Evolutionary conservation across 2,329 filamentous ascomycete species (phyloP).

Genomic region (Penicillium sp.): DNA sequence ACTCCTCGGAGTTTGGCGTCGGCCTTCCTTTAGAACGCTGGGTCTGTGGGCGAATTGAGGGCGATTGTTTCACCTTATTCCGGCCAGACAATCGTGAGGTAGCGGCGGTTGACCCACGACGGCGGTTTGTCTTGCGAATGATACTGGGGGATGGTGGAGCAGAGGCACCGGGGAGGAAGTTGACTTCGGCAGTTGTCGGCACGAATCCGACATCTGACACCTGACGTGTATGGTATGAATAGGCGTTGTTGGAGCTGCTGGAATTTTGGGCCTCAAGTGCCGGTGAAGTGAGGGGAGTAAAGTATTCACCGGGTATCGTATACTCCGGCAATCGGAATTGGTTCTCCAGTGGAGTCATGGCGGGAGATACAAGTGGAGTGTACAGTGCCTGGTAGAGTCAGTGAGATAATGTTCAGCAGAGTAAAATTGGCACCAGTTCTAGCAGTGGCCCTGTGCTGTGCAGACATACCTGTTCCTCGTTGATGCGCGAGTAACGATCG

Average conservation of each 20-base stretch:
- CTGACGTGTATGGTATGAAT: slow-evolving; percentile 39
- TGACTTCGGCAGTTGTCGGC: slow-evolving; percentile 46
- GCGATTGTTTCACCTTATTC: slow-evolving; percentile 48
- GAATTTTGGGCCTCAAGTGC: slow-evolving; percentile 53
- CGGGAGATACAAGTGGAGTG: slow-evolving; percentile 55
- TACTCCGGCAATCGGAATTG: slow-evolving; percentile 54
- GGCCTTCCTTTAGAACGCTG: slow-evolving; percentile 38
- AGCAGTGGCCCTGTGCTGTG: too few species aligned
- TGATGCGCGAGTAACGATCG: slow-evolving; percentile 48
- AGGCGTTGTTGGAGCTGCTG: slow-evolving; percentile 34
- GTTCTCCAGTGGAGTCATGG: slow-evolving; percentile 54
- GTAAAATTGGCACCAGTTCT: too few species aligned
- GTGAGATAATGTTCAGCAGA: too few species aligned
- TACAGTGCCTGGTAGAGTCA: slow-evolving; percentile 46
- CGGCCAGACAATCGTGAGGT: slow-evolving; percentile 36
- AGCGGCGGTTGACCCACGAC: slow-evolving; percentile 36
- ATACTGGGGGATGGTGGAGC: slow-evolving; percentile 31
- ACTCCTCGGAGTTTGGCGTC: slow-evolving; percentile 38
- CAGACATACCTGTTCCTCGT: slow-evolving; percentile 51
- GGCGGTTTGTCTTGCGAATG: slow-evolving; percentile 45
- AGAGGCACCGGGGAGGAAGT: slow-evolving; percentile 34
- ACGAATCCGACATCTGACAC: slow-evolving; percentile 46
- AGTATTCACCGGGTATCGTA: slow-evolving; percentile 53
- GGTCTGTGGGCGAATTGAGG: slow-evolving; percentile 47
- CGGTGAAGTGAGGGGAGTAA: slow-evolving; percentile 55